A percentile compares a stretch with the other conserved stretches of the same genome.
Conservation (phyloP, 805 yeast genomes). For the Clavispora asparagi region DNA sequence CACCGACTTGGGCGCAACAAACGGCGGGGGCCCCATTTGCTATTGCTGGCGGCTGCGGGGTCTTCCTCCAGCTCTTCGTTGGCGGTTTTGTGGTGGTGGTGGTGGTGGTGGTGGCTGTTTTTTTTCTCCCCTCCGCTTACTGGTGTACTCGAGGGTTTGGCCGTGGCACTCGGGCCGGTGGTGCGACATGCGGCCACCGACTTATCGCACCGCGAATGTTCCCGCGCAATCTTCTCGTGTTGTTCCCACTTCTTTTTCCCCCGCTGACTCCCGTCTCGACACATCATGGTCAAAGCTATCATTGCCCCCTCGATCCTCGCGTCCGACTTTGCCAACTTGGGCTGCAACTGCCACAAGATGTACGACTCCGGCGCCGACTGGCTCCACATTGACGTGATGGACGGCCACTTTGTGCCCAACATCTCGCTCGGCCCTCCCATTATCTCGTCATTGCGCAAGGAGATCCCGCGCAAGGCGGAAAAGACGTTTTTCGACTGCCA, state of each 20-base stretch:
- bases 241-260: background rate
- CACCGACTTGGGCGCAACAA: too few relatives aligned
- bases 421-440: conserved; percentile 92
- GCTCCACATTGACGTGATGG: conserved; percentile 98
- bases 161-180: too few relatives aligned
- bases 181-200: background rate
- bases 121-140: too few relatives aligned
- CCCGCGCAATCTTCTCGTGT: background rate
- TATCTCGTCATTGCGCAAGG: conserved; percentile 68
- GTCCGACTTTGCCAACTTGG: conserved; percentile 84
- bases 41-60: too few relatives aligned
- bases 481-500: conserved; percentile 83
- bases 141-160: too few relatives aligned
- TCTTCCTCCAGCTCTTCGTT: too few relatives aligned
- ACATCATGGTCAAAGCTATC: conserved; percentile 65
- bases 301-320: conserved; percentile 95
- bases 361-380: conserved; percentile 84
- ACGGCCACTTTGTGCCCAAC: conserved; percentile 97
- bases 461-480: conserved; percentile 59
- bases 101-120: too few relatives aligned
- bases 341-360: conserved; percentile 79
- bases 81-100: too few relatives aligned
- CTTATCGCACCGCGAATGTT: background rate
- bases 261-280: too few relatives aligned
- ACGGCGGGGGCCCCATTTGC: too few relatives aligned